Percentiles rank a stretch among this genome's conserved stretches.
phyloP scores from a whole-genome alignment of 805 yeast genomes.

The Metschnikowia santaceciliae region DNA sequence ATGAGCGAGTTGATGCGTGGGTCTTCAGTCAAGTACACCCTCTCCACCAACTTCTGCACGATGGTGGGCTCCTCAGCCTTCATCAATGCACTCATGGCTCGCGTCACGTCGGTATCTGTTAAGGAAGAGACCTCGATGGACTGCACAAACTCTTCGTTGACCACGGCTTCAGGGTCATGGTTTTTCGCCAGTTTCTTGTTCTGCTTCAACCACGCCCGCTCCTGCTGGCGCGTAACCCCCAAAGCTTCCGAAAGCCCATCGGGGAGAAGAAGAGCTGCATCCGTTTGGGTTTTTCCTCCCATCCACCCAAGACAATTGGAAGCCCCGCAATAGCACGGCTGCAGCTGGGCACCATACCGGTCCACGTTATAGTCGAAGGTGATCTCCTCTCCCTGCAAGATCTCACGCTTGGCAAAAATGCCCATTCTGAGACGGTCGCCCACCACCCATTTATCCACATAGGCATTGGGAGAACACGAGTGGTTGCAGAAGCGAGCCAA shows the following conservation, averaged over 20 bases:
- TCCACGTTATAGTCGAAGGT: slow-evolving; percentile 94
- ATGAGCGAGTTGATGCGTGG: slow-evolving; percentile 52
- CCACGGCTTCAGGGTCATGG: slow-evolving; percentile 52
- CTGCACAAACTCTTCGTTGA: slow-evolving; percentile 63
- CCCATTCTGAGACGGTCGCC: slow-evolving; percentile 91
- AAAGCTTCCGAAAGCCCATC: slow-evolving; percentile 81
- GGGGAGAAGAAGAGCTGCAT: slow-evolving; percentile 79
- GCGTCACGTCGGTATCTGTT: slow-evolving; percentile 59
- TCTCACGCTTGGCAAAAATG: slow-evolving; percentile 77
- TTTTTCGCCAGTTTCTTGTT: slow-evolving; percentile 46
- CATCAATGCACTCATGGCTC: slow-evolving; percentile 76
- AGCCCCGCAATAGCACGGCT: slow-evolving; percentile 92
- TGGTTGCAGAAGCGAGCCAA: slow-evolving; percentile 92
- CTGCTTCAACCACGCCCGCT: slow-evolving; percentile 65
- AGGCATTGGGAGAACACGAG: slow-evolving; percentile 92
- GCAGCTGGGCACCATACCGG: slow-evolving; percentile 91
- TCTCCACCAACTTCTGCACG: slow-evolving; percentile 59
- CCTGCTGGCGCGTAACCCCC: slow-evolving; percentile 66
- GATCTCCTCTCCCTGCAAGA: slow-evolving; percentile 78
- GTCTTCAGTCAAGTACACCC: slow-evolving; percentile 56
- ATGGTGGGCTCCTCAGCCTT: slow-evolving; percentile 69
- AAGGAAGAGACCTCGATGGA: slow-evolving; percentile 52
- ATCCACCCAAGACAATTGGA: slow-evolving; percentile 86
- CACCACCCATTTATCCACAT: slow-evolving; percentile 96
- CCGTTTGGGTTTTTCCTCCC: slow-evolving; percentile 97